These are phyloP conservation scores for Spencermartinsiella europaea DNA, from an alignment of 805 yeast genomes.

Conservation along the genomic window DNA sequence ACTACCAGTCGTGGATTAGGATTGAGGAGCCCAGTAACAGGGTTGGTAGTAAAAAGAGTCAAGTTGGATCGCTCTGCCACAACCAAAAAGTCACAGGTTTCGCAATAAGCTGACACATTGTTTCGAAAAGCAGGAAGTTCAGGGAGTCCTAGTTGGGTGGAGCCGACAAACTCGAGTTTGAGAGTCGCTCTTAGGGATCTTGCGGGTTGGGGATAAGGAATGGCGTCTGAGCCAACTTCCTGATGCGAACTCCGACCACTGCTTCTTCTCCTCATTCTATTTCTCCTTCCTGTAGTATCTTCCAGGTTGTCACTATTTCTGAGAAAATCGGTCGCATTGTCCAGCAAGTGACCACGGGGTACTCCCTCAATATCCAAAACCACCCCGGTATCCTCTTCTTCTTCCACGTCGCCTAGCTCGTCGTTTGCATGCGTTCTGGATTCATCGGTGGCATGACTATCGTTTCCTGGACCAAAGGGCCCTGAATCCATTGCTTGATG, in stretches of 20 bases:
- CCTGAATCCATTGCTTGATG: background rate
- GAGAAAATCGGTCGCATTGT: background rate
- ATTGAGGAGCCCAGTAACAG: background rate
- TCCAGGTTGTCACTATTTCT: background rate
- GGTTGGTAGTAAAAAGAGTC: background rate
- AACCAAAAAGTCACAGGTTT: background rate
- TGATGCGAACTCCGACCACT: background rate
- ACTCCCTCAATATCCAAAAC: conserved; percentile 48
- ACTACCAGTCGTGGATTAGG: conserved; percentile 19
- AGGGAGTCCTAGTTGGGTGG: background rate
- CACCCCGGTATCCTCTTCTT: conserved; percentile 43
- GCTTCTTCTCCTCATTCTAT: background rate
- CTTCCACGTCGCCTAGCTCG: background rate
- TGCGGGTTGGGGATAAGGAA: background rate
- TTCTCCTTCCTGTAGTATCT: background rate
- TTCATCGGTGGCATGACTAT: background rate
- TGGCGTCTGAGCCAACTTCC: background rate
- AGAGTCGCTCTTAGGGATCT: background rate
- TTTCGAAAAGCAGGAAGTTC: background rate
- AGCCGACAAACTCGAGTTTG: background rate
- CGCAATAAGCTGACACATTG: background rate
- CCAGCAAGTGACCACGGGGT: background rate
- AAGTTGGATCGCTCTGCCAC: background rate
- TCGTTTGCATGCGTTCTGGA: background rate
- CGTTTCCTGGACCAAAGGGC: background rate